Evolutionary conservation across 1,284 basidiomycete genomes (phyloP).

Genomic region (Leccinum fuscescens): DNA sequence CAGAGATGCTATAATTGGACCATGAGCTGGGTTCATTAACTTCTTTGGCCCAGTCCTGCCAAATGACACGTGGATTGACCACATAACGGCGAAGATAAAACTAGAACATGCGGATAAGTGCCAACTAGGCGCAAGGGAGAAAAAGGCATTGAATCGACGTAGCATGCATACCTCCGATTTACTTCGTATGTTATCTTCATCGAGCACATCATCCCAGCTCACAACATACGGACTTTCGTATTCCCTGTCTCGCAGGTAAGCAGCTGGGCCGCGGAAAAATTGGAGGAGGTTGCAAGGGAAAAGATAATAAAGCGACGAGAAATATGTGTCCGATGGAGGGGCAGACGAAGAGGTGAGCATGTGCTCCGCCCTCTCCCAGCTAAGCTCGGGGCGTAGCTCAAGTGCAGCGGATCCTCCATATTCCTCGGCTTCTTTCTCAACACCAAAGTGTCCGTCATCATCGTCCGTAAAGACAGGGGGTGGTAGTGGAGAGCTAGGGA

Average conservation of each 20-base stretch:
- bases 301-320: slow-evolving; percentile 82
- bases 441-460: slow-evolving; percentile 33
- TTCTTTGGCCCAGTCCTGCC: slow-evolving; percentile 62
- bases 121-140: neutral
- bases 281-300: slow-evolving; percentile 81
- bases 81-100: slow-evolving; percentile 68
- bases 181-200: slow-evolving; percentile 68
- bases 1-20: slow-evolving; percentile 61
- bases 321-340: slow-evolving; percentile 62
- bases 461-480: slow-evolving; percentile 34
- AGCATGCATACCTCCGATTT: slow-evolving; percentile 53
- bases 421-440: slow-evolving; percentile 35
- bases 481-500: slow-evolving; percentile 33
- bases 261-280: slow-evolving; percentile 67
- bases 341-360: slow-evolving; percentile 51
- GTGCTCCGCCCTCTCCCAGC: slow-evolving; percentile 64
- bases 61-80: slow-evolving; percentile 72
- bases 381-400: slow-evolving; percentile 49
- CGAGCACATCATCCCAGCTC: slow-evolving; percentile 65
- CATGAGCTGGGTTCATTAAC: slow-evolving; percentile 65
- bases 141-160: neutral
- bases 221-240: slow-evolving; percentile 57
- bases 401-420: slow-evolving; percentile 30
- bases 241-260: slow-evolving; percentile 54
- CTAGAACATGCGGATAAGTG: slow-evolving; percentile 37